Percentiles rank a stretch among this genome's conserved stretches.
These are phyloP conservation scores for Chrysanthemum lavandulifolium DNA, from an alignment of 129 eudicot species.

Conservation along the genomic window DNA sequence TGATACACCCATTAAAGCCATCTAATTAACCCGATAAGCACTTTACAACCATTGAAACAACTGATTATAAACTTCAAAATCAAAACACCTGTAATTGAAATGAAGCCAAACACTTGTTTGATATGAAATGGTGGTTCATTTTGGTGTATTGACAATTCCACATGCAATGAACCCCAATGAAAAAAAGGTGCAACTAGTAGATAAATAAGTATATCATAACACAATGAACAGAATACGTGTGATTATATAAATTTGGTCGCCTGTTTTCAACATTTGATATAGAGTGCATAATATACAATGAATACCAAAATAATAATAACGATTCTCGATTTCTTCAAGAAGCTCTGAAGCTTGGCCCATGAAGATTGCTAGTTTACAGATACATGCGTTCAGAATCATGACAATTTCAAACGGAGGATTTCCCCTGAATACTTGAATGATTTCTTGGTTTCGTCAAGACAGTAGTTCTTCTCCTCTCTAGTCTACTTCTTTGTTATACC, in stretches of 20 bases:
- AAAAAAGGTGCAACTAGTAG: no score
- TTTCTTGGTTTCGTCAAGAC: conserved; percentile 94
- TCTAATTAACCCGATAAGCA: no score
- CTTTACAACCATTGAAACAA: no score
- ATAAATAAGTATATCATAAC: not conserved
- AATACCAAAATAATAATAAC: not conserved
- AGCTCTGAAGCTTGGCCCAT: conserved; percentile 12
- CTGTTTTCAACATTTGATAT: conserved; percentile 5
- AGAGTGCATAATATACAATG: conserved; percentile 25
- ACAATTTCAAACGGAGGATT: conserved; percentile 66
- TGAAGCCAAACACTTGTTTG: no score
- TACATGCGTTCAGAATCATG: conserved; percentile 35
- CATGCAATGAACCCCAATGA: no score
- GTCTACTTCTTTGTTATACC: conserved; percentile 69
- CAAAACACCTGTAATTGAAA: no score
- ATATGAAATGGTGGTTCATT: no score
- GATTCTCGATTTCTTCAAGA: not conserved
- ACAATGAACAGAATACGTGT: not conserved
- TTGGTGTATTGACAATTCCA: no score
- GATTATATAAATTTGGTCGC: conserved; percentile 9
- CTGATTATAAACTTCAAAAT: no score
- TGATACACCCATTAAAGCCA: no score
- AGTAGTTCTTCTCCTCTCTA: conserved; percentile 95
- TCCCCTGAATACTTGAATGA: conserved; percentile 83
- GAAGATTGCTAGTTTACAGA: conserved; percentile 7